Base-by-base conservation (phyloP, 495 filamentous ascomycete species). In the Penicillium simplicissimum region DNA sequence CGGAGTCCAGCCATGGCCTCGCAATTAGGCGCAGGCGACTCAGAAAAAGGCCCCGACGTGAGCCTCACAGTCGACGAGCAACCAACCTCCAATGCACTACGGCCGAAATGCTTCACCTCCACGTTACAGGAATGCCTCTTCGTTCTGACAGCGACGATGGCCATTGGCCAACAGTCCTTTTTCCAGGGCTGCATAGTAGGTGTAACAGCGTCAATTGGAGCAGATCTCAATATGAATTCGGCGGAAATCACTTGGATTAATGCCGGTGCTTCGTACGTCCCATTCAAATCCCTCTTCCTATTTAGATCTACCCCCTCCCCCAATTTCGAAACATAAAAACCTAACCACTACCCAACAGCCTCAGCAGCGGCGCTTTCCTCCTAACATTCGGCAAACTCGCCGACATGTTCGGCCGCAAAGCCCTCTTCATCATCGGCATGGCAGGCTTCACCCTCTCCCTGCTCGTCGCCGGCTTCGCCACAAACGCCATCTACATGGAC, bases 161-260 rank as follows among this genome's bases (percentile, higher is more conserved):
- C 87, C n/a, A 87, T 87, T 19, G 87, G 84, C 2, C 85, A 87
- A 65, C 74, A 78, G 13, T 82, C 85, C 0, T 87, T 90, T 64
- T 76, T 86, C 23, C 76, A 76, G 11, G 88, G 88, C 7, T 76
- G 81, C 15, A 78, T 81, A 14, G 79, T 84, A 4, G 86, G 89
- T 14, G 84, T 89, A 48, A 87, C 87, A 0, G 84, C 84, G 4
- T 83, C 83, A 33, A 87, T 90, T 59, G 86, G 83, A 8, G 64
- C 63, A 10, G 84, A 88, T 65, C 67, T 91, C 48, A 64, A 83
- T 15, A 90, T 91, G 89, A 85, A 83, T 8, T 84, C 82, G 45
- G 84, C 86, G 4, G 79, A 91, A 65, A 85, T 90, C 45, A 89
- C 86, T 10, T 91, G 88, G 88, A 87, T 90, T n/a, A 82, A 78